Conservation (phyloP, 2,329 filamentous ascomycete genomes). For the Claviceps spartinae region DNA sequence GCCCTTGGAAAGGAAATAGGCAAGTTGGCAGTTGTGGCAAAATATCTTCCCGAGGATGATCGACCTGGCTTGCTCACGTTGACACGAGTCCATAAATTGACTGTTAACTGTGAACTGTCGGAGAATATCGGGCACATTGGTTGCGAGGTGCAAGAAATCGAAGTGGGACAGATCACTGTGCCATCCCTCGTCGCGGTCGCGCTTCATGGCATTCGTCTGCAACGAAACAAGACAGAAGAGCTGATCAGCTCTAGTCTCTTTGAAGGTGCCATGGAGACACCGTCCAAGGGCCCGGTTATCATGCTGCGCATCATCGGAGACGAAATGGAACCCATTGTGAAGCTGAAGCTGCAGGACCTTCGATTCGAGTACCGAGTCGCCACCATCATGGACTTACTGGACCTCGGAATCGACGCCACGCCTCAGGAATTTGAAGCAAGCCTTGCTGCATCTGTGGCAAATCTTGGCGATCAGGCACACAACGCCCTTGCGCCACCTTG, state of each 20-base stretch:
- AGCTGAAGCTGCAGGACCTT: constrained; percentile 73
- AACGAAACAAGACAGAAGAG: constrained; percentile 54
- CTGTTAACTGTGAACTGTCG: constrained; percentile 49
- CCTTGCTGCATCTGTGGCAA: constrained; percentile 68
- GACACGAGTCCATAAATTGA: constrained; percentile 48
- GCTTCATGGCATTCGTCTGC: constrained; percentile 46
- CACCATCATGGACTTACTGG: constrained; percentile 67
- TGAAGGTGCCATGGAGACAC: constrained; percentile 14
- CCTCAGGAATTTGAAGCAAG: constrained; percentile 61
- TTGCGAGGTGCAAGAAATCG: constrained; percentile 45
- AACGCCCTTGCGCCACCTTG: constrained; percentile 25
- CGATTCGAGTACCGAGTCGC: constrained; percentile 82
- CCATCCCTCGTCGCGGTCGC: constrained; percentile 74
- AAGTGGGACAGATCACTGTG: constrained; percentile 69
- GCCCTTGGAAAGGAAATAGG: constrained; percentile 65
- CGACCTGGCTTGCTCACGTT: constrained; percentile 76
- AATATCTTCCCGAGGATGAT: constrained; percentile 93
- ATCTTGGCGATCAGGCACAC: constrained; percentile 53
- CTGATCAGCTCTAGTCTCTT: constrained; percentile 44
- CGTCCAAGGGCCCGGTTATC: constrained; percentile 38
- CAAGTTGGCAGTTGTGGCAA: constrained; percentile 74
- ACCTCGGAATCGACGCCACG: constrained; percentile 51
- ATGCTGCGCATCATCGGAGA: constrained; percentile 88
- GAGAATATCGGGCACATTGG: constrained; percentile 53
- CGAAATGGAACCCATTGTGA: constrained; percentile 83